Percentiles rank a stretch among this genome's conserved stretches.
Evolutionary conservation across 495 filamentous ascomycete genomes (phyloP).

Genomic region (Neurospora discreta): DNA sequence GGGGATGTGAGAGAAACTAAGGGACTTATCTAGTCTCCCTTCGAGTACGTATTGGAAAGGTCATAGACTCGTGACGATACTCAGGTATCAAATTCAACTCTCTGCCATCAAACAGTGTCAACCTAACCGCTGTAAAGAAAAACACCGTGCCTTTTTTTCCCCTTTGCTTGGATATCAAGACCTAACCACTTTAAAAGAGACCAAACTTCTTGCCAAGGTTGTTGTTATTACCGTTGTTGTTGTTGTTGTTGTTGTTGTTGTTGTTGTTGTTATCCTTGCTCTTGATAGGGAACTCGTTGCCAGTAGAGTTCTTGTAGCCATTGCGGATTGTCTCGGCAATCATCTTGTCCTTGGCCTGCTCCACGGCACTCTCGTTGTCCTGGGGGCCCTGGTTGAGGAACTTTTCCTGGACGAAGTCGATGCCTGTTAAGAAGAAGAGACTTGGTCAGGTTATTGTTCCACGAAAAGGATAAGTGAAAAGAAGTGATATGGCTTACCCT

Average conservation of each 20-base stretch:
- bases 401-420: constrained; percentile 59
- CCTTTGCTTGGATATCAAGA: too few species aligned
- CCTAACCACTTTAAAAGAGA: neutral
- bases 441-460: neutral
- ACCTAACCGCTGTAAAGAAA: neutral
- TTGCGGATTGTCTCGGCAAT: constrained; percentile 52
- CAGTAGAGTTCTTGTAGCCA: constrained; percentile 50
- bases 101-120: neutral
- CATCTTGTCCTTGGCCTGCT: constrained; percentile 66
- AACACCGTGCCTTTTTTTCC: neutral
- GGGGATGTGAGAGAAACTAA: neutral
- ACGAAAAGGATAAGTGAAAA: neutral
- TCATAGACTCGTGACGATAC: neutral
- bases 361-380: constrained; percentile 56
- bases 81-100: neutral
- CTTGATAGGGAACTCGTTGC: constrained; percentile 51
- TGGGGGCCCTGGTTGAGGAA: constrained; percentile 53
- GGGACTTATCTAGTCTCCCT: neutral
- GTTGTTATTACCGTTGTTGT: neutral
- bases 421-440: constrained; percentile 27
- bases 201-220: neutral
- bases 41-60: neutral
- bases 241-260: neutral
- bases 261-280: constrained; percentile 10
- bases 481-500: constrained; percentile 31